Conservation (phyloP, 345 rosid species). For the Mangifera indica region DNA sequence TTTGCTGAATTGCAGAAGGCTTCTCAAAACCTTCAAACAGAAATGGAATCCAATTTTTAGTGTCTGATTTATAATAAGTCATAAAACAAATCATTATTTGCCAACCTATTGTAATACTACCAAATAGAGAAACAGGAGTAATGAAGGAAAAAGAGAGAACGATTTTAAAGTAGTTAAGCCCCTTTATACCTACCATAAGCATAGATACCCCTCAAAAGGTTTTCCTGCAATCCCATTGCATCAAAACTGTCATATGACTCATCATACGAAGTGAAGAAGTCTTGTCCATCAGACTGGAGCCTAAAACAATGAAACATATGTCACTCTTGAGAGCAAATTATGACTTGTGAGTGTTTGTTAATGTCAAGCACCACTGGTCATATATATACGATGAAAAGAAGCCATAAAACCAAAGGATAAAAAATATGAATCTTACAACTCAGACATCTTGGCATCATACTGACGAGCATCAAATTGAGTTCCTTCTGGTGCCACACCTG, state of each 20-base stretch:
- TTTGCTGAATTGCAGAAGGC: slow-evolving; percentile 96
- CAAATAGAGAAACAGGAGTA: neutral
- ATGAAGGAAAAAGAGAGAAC: neutral
- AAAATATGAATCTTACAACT: slow-evolving; percentile 51
- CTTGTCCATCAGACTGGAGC: slow-evolving; percentile 50
- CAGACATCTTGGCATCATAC: slow-evolving; percentile 73
- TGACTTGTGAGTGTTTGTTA: neutral
- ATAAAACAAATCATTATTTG: too few species aligned
- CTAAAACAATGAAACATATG: slow-evolving; percentile 32
- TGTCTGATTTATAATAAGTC: too few species aligned
- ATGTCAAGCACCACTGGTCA: neutral
- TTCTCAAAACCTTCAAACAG: slow-evolving; percentile 69
- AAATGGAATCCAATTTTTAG: neutral
- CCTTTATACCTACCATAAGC: slow-evolving; percentile 65
- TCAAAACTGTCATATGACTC: slow-evolving; percentile 85
- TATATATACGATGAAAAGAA: neutral
- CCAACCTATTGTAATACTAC: neutral
- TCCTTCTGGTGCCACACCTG: slow-evolving; percentile 69
- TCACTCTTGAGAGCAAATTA: neutral
- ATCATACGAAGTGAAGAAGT: slow-evolving; percentile 75
- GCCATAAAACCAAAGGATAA: neutral
- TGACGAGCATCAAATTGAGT: slow-evolving; percentile 72
- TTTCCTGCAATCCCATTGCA: slow-evolving; percentile 74
- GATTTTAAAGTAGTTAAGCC: neutral
- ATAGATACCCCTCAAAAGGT: slow-evolving; percentile 87